phyloP scores from a whole-genome alignment of 495 filamentous ascomycete species.

The Staphylotrichum longicolle region DNA sequence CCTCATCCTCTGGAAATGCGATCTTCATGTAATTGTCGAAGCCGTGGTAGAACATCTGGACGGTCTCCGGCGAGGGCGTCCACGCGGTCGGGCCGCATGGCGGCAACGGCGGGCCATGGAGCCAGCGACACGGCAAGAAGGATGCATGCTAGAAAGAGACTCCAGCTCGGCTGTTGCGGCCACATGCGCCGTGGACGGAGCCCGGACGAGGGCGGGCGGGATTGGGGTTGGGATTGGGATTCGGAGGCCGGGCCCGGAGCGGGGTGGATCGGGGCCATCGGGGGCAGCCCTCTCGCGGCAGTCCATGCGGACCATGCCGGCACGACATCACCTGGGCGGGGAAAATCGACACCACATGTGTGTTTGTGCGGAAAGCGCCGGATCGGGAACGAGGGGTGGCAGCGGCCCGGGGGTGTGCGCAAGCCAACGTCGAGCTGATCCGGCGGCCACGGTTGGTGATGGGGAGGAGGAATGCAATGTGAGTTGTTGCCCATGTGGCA shows the following conservation, averaged over 20 bases:
- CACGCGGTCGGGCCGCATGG: slow-evolving; percentile 54
- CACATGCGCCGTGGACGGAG: not conserved
- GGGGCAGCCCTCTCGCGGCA: slow-evolving; percentile 26
- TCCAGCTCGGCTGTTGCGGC: not conserved
- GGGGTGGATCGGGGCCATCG: slow-evolving; percentile 24
- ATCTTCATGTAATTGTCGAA: slow-evolving; percentile 92
- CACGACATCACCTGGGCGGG: slow-evolving; percentile 46
- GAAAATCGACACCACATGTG: slow-evolving; percentile 39
- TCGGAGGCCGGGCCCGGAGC: slow-evolving; percentile 1
- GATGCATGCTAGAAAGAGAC: slow-evolving; percentile 15
- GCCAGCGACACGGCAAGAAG: slow-evolving; percentile 26
- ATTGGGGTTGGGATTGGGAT: not conserved
- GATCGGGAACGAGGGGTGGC: not conserved
- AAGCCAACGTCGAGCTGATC: not conserved
- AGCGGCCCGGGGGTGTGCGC: not conserved
- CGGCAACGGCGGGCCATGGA: slow-evolving; percentile 33
- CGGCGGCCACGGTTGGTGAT: not conserved
- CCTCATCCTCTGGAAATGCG: slow-evolving; percentile 96
- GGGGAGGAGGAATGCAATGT: not conserved
- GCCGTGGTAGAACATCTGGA: slow-evolving; percentile 94
- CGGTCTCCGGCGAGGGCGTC: slow-evolving; percentile 67
- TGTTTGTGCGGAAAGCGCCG: slow-evolving; percentile 10
- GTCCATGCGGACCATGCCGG: slow-evolving; percentile 40
- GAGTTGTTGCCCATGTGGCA: no score
- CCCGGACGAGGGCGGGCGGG: not conserved